Evolutionary conservation across 352 stramenopile genomes (phyloP).

Genomic region (Globisporangium ultimum): DNA sequence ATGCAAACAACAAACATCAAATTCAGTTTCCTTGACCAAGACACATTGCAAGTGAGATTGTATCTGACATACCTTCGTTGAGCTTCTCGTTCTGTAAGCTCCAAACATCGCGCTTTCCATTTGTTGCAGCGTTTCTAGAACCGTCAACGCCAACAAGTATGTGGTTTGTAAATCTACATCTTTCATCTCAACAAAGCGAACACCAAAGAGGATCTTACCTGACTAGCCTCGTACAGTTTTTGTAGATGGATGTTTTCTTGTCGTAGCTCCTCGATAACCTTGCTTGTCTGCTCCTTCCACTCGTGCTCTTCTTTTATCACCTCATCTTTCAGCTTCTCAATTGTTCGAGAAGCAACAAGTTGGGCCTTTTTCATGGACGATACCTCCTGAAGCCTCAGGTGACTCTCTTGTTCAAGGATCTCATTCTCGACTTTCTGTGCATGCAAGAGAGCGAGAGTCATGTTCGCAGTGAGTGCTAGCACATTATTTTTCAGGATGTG

Average conservation of each 20-base stretch:
- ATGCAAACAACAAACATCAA: too few relatives aligned
- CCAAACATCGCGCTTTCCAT: constrained; percentile 60
- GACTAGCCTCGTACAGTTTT: constrained; percentile 45
- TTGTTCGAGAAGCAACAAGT: constrained; percentile 42
- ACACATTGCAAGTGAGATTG: too few relatives aligned
- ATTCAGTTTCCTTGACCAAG: too few relatives aligned
- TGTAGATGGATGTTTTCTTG: constrained; percentile 60
- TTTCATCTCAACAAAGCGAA: too few relatives aligned
- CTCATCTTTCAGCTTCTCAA: constrained; percentile 62
- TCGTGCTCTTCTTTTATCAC: constrained; percentile 44
- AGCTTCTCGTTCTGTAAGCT: constrained; percentile 41
- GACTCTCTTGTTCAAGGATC: constrained; percentile 66
- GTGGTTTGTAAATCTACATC: too few relatives aligned
- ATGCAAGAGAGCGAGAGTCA: background rate
- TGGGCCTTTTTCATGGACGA: constrained; percentile 63
- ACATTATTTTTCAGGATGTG: background rate
- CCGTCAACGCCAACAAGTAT: too few relatives aligned
- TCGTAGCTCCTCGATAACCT: constrained; percentile 53
- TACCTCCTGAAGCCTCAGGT: constrained; percentile 58
- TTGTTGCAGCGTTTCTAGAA: constrained; percentile 63
- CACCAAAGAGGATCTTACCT: constrained; percentile 18
- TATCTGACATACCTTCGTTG: constrained; percentile 18
- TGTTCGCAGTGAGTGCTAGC: background rate
- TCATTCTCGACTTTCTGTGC: constrained; percentile 75
- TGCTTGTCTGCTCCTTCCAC: constrained; percentile 49